These are phyloP conservation scores for Aquilaria sinensis DNA, from an alignment of 345 rosid genomes.

Conservation along the genomic window DNA sequence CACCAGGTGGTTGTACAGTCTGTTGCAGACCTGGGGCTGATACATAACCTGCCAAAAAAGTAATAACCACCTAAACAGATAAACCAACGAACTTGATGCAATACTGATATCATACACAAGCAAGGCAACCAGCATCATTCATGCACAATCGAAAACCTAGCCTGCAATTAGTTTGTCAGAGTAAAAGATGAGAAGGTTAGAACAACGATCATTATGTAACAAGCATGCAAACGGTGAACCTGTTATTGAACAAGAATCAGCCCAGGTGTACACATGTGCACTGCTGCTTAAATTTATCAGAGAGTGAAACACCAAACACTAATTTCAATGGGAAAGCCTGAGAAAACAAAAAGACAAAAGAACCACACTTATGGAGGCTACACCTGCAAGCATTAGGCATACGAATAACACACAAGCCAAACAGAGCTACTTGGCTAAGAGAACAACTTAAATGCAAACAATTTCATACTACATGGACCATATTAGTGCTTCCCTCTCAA, in stretches of 20 bases:
- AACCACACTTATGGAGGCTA: too few species aligned
- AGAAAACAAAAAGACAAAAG: too few species aligned
- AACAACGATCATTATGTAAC: background rate
- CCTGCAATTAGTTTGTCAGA: background rate
- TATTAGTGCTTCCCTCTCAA: too few species aligned
- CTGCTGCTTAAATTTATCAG: too few species aligned
- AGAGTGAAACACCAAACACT: too few species aligned
- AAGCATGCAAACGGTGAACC: background rate
- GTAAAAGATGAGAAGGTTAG: background rate
- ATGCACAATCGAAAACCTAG: background rate
- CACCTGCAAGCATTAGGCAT: too few species aligned
- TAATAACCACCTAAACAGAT: conserved; percentile 6
- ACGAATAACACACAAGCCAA: background rate
- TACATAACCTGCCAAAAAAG: conserved; percentile 39
- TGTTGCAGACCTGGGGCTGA: conserved; percentile 54
- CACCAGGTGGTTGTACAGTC: conserved; percentile 89
- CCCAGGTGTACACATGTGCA: too few species aligned
- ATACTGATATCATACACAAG: background rate
- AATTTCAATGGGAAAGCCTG: too few species aligned
- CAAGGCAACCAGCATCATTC: background rate
- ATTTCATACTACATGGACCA: too few species aligned
- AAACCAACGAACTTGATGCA: too few species aligned
- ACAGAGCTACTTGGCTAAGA: background rate
- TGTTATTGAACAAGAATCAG: too few species aligned
- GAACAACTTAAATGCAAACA: background rate